phyloP scores from a whole-genome alignment of 2,329 filamentous ascomycete species.

The Xylaria sp. region DNA sequence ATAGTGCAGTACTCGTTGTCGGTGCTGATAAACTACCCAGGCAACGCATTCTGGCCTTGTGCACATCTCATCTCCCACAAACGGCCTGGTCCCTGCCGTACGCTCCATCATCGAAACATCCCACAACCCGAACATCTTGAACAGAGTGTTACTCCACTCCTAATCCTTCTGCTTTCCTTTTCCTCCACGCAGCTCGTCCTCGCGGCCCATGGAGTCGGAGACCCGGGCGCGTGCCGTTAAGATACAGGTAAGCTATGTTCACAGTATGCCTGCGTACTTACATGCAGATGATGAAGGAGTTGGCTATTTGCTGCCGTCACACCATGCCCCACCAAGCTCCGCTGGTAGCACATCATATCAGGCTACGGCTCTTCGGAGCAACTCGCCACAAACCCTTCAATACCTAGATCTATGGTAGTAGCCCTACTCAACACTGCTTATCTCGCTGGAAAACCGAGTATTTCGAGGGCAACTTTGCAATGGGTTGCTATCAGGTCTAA shows the following conservation, averaged over 20 bases:
- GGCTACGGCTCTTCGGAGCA: slow-evolving; percentile 56
- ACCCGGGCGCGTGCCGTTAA: slow-evolving; percentile 24
- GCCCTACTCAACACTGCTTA: slow-evolving; percentile 2
- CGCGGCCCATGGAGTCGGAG: slow-evolving; percentile 8
- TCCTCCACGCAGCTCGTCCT: slow-evolving; percentile 20
- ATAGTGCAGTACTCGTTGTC: slow-evolving; percentile 14
- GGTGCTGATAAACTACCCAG: slow-evolving; percentile 18
- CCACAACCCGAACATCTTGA: slow-evolving; percentile 15
- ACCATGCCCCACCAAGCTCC: slow-evolving; percentile 40
- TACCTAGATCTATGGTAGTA: slow-evolving; percentile 28
- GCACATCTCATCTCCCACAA: slow-evolving; percentile 27
- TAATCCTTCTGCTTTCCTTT: slow-evolving; percentile 19
- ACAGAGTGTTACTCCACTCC: slow-evolving; percentile 16
- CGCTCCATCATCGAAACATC: slow-evolving; percentile 25
- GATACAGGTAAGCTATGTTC: slow-evolving; percentile 23
- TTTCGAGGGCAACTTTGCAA: background rate
- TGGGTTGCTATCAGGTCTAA: background rate
- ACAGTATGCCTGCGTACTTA: slow-evolving; percentile 8
- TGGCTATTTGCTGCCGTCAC: slow-evolving; percentile 39
- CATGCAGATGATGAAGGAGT: slow-evolving; percentile 23
- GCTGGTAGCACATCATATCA: slow-evolving; percentile 50
- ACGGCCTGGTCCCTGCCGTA: slow-evolving; percentile 24
- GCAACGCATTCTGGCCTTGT: slow-evolving; percentile 8
- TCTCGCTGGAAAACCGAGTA: slow-evolving; percentile 1
- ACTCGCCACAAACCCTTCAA: slow-evolving; percentile 45